Evolutionary conservation across 495 filamentous ascomycete genomes (phyloP).

Genomic region (Neurospora intermedia): DNA sequence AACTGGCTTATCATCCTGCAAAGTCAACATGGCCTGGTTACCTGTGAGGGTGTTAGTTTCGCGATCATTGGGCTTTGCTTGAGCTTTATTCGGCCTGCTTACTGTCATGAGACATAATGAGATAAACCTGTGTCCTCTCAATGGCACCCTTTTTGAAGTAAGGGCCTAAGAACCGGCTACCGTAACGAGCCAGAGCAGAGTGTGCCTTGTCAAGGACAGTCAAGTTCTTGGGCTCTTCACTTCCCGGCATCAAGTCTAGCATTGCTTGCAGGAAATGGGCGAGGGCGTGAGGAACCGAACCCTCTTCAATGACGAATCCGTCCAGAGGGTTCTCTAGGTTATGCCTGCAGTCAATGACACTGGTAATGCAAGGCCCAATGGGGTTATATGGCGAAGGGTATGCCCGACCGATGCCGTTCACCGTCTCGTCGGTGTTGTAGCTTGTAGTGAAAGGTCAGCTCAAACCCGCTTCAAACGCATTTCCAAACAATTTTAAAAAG

Average conservation of each 20-base stretch:
- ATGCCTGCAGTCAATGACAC: slow-evolving; percentile 51
- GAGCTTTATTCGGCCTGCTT: slow-evolving; percentile 11
- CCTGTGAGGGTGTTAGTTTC: slow-evolving; percentile 14
- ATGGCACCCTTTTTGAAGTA: slow-evolving; percentile 44
- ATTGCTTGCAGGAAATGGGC: slow-evolving; percentile 45
- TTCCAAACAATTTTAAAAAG: neutral
- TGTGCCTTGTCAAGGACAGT: slow-evolving; percentile 29
- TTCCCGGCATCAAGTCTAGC: slow-evolving; percentile 45
- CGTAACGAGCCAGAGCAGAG: slow-evolving; percentile 36
- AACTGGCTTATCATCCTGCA: slow-evolving; percentile 49
- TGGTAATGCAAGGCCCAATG: slow-evolving; percentile 54
- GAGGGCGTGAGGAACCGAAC: slow-evolving; percentile 48
- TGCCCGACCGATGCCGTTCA: slow-evolving; percentile 45
- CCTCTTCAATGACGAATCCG: slow-evolving; percentile 57
- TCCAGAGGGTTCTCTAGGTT: slow-evolving; percentile 44
- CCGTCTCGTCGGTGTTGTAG: slow-evolving; percentile 45
- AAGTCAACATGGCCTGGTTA: slow-evolving; percentile 48
- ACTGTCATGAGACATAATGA: slow-evolving; percentile 64
- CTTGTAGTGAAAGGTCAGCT: slow-evolving; percentile 18
- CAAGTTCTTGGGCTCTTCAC: slow-evolving; percentile 29
- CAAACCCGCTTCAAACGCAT: neutral
- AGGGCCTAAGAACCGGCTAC: slow-evolving; percentile 44
- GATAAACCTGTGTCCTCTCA: slow-evolving; percentile 51
- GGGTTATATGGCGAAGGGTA: slow-evolving; percentile 38
- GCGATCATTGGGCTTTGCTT: neutral